These are phyloP conservation scores for Pholiota molesta DNA, from an alignment of 768 basidiomycete species.

Conservation along the genomic window DNA sequence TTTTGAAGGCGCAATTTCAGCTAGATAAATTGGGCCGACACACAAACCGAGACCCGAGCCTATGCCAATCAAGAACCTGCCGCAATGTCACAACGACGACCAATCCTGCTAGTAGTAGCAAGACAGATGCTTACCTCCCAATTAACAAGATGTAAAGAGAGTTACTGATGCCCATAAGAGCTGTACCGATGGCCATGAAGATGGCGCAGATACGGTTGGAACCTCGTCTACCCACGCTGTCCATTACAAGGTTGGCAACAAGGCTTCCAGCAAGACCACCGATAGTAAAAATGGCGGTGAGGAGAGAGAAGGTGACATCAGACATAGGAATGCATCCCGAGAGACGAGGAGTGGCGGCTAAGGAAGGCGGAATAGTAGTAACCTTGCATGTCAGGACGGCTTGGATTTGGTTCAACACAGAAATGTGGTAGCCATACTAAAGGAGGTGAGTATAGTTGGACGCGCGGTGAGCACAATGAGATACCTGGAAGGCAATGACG, in stretches of 20 bases:
- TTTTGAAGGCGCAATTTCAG: conserved; percentile 78
- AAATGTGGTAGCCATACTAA: conserved; percentile 92
- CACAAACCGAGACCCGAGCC: conserved; percentile 76
- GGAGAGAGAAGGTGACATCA: conserved; percentile 72
- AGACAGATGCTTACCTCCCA: conserved; percentile 57
- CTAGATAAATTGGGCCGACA: conserved; percentile 83
- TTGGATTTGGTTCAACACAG: conserved; percentile 88
- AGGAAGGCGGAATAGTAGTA: conserved; percentile 21
- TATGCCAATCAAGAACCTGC: conserved; percentile 67
- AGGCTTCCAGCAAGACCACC: conserved; percentile 86
- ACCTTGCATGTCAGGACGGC: conserved; percentile 72
- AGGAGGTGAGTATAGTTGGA: conserved; percentile 4
- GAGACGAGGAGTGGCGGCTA: conserved; percentile 40
- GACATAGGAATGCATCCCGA: conserved; percentile 84
- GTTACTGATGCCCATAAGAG: conserved; percentile 65
- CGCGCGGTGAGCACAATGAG: neutral
- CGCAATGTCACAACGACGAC: conserved; percentile 5
- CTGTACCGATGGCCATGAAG: conserved; percentile 59
- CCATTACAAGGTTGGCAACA: conserved; percentile 67
- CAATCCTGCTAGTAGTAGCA: neutral
- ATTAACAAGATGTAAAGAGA: conserved; percentile 58
- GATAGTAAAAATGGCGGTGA: conserved; percentile 85
- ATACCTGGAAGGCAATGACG: conserved; percentile 58
- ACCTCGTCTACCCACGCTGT: conserved; percentile 69
- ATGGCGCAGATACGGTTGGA: conserved; percentile 62